Conservation (phyloP, 164 flowering plant genomes). For the Vitis amurensis region DNA sequence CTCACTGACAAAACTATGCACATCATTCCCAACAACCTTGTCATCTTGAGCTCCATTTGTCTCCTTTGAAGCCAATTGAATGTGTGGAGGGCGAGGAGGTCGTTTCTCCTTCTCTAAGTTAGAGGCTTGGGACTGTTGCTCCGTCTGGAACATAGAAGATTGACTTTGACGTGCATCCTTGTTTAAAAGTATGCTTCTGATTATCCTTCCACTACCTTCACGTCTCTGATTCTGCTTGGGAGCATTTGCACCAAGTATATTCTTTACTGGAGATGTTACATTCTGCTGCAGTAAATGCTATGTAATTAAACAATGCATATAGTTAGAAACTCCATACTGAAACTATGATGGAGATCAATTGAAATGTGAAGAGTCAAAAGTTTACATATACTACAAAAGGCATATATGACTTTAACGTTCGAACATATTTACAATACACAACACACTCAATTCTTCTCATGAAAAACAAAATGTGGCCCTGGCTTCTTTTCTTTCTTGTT, state of each 20-base stretch:
- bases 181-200: slow-evolving; percentile 63
- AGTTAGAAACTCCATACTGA: too few relatives aligned
- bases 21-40: slow-evolving; percentile 39
- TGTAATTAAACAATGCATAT: too few relatives aligned
- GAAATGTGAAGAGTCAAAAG: too few relatives aligned
- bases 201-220: slow-evolving; percentile 63
- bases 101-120: slow-evolving; percentile 63
- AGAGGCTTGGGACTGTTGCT: slow-evolving; percentile 39
- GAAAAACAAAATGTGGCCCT: too few relatives aligned
- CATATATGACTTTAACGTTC: too few relatives aligned
- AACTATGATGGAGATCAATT: too few relatives aligned
- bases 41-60: slow-evolving; percentile 48
- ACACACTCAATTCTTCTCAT: too few relatives aligned
- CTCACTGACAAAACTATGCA: slow-evolving; percentile 40
- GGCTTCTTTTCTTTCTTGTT: too few relatives aligned
- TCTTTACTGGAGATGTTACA: slow-evolving; percentile 39
- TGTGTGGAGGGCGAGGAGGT: slow-evolving; percentile 54
- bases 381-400: too few relatives aligned
- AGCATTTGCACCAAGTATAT: slow-evolving; percentile 24
- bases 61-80: slow-evolving; percentile 38
- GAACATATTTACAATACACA: too few relatives aligned
- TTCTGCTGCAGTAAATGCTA: slow-evolving; percentile 24
- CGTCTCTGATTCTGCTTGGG: slow-evolving; percentile 56
- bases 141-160: slow-evolving; percentile 40
- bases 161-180: slow-evolving; percentile 54